A percentile compares a stretch with the other conserved stretches of the same genome.
Conservation (phyloP, 2,329 filamentous ascomycete genomes). For the Penicillium sp. region DNA sequence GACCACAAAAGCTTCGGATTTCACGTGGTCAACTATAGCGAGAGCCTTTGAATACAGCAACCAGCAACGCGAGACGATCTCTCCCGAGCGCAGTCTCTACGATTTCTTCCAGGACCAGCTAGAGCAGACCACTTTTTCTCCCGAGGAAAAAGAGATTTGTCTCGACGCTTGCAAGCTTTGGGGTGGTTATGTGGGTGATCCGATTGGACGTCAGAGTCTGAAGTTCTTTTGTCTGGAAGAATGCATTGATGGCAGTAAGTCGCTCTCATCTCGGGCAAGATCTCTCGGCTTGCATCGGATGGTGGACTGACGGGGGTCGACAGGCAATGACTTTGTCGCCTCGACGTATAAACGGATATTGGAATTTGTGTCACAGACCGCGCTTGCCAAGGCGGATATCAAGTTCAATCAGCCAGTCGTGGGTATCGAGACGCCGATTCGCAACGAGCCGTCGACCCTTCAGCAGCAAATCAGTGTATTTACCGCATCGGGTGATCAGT, state of each 20-base stretch:
- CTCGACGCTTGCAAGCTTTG: slow-evolving; percentile 55
- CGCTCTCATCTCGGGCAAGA: neutral
- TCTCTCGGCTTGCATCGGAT: too few species aligned
- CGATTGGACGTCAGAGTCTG: slow-evolving; percentile 54
- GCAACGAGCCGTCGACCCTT: slow-evolving; percentile 2
- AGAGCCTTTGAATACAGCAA: slow-evolving; percentile 57
- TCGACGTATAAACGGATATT: slow-evolving; percentile 57
- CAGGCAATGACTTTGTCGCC: slow-evolving; percentile 57
- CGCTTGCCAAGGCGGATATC: slow-evolving; percentile 45
- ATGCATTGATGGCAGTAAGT: slow-evolving; percentile 55
- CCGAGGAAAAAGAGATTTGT: slow-evolving; percentile 43
- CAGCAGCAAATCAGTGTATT: slow-evolving; percentile 41
- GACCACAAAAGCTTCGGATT: slow-evolving; percentile 31
- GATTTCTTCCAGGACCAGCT: slow-evolving; percentile 52
- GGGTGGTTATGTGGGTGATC: slow-evolving; percentile 59
- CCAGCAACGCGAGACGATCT: slow-evolving; percentile 46
- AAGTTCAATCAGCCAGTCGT: slow-evolving; percentile 42
- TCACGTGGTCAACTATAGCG: slow-evolving; percentile 55
- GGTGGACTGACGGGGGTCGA: neutral
- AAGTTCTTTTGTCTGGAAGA: slow-evolving; percentile 62
- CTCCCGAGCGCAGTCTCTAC: slow-evolving; percentile 47
- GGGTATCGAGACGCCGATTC: slow-evolving; percentile 30
- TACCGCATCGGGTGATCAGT: slow-evolving; percentile 30
- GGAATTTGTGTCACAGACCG: slow-evolving; percentile 45
- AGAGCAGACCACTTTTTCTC: slow-evolving; percentile 32